Evolutionary conservation across 2,329 filamentous ascomycete species (phyloP), one percentile per base, ranked within the genome.

Genomic region (Phialophora expanda): DNA sequence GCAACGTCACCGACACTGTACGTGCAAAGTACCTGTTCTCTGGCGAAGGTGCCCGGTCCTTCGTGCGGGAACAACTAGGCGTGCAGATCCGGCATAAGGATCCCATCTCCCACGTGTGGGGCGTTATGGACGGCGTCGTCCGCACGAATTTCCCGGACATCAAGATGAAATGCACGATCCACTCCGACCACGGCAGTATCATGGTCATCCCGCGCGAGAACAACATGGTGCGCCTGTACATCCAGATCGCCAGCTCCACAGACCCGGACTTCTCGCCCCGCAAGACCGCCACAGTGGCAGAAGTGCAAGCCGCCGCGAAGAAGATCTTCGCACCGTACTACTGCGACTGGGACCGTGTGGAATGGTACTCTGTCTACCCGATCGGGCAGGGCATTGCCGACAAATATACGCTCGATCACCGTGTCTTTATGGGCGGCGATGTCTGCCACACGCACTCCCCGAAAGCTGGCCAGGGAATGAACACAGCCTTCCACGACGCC

Each of bases 331-430:
- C 82, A 69, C 86, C 86, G 17, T 88, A 88, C 77, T 81, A 79
- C 69, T 81, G 88, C 67, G 81, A 85, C 64, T 88, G 86, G 86
- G 86, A 88, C 69, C 84, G 85, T 22, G 84, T 89, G 2, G 86
- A 88, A 72, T 89, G 86, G 86, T 88, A 84, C 75, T 88, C 86
- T 0, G 85, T 88, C 28, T 89, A 89, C 74, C 86, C 86, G 0
- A 89, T 89, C 66, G 86, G 86, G 14, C 86, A 89, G 75, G 86
- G 86, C 69, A 87, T 89, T 62, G 83, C 86, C n/a, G 86, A 88
- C 72, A 82, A 81, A 65, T 89, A 88, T 73, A 88, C 86, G 2
- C 78, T 88, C 48, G 86, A 89, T 70, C 85, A 88, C 77, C 84
- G 86, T 5, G 83, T 89, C 32, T 88, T 89, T 77, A 87, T 89